phyloP scores from a whole-genome alignment of 768 basidiomycete species.

The Naganishia vishniacii region DNA sequence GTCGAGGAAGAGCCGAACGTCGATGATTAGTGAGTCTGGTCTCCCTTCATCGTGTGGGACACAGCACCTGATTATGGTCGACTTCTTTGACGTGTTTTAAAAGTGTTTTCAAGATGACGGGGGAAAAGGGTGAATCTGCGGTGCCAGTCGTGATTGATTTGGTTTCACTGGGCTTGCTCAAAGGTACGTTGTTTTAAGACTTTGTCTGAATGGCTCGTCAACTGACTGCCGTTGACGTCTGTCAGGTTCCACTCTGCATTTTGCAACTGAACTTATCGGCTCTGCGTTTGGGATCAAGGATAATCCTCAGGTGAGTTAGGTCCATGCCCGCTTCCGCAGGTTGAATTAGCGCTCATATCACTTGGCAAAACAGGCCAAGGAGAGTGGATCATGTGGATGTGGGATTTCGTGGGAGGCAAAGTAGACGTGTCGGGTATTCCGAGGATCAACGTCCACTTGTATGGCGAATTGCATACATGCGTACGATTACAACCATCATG shows the following conservation, averaged over 20 bases:
- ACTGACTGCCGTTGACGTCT: not conserved
- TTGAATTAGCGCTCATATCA: no score
- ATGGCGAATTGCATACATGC: not conserved
- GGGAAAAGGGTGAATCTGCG: slow-evolving; percentile 37
- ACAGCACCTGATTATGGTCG: not conserved
- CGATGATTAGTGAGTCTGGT: slow-evolving; percentile 83
- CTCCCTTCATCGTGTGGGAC: not conserved
- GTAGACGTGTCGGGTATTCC: not conserved
- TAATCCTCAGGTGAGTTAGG: slow-evolving; percentile 70
- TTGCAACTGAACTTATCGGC: slow-evolving; percentile 89
- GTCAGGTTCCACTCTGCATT: slow-evolving; percentile 71
- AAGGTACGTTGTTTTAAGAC: slow-evolving; percentile 50
- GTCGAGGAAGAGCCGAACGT: slow-evolving; percentile 55
- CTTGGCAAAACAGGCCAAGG: slow-evolving; percentile 60
- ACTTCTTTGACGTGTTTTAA: no score
- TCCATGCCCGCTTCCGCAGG: no score
- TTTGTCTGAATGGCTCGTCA: not conserved
- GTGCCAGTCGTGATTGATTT: slow-evolving; percentile 69
- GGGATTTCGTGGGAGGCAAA: slow-evolving; percentile 94
- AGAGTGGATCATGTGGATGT: slow-evolving; percentile 86
- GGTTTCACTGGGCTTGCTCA: slow-evolving; percentile 73
- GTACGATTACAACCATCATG: not conserved
- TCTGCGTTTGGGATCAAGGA: slow-evolving; percentile 74
- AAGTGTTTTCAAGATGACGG: slow-evolving; percentile 49
- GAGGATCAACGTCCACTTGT: not conserved